Conservation (phyloP, 2,329 filamentous ascomycete species). For the Graphium sp. region DNA sequence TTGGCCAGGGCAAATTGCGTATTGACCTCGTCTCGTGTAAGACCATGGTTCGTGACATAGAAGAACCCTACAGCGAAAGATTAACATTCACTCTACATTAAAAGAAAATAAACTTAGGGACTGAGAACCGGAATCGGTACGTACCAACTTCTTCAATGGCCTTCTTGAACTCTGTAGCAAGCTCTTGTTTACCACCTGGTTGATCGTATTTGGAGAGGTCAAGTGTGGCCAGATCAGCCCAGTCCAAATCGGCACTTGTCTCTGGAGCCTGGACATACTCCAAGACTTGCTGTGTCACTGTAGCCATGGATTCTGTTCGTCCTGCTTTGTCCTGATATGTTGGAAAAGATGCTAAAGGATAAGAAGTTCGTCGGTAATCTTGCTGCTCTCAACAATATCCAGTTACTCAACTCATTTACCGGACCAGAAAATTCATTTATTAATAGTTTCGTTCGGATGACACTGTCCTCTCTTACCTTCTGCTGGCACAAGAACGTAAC, state of each 20-base stretch:
- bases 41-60: conserved; percentile 44
- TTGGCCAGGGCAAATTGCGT: conserved; percentile 44
- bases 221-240: conserved; percentile 40
- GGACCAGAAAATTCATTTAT: too few relatives aligned
- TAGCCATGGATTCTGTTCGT: too few relatives aligned
- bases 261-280: conserved; percentile 2
- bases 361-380: too few relatives aligned
- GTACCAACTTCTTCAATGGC: conserved; percentile 25
- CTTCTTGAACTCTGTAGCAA: conserved; percentile 36
- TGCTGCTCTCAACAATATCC: too few relatives aligned
- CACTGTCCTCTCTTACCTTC: too few relatives aligned
- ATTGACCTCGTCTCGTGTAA: conserved; percentile 42
- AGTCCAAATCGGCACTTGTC: conserved; percentile 15
- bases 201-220: conserved; percentile 35
- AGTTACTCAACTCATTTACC: too few relatives aligned
- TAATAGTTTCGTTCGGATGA: too few relatives aligned
- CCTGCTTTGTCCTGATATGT: too few relatives aligned
- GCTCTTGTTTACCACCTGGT: conserved; percentile 33
- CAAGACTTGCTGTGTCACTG: neutral
- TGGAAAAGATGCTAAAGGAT: too few relatives aligned
- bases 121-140: neutral
- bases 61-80: conserved; percentile 35
- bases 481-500: too few relatives aligned
- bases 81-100: too few relatives aligned
- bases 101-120: too few relatives aligned